Evolutionary conservation across 2,329 filamentous ascomycete genomes (phyloP).

Genomic region (Neofusicoccum ribis): DNA sequence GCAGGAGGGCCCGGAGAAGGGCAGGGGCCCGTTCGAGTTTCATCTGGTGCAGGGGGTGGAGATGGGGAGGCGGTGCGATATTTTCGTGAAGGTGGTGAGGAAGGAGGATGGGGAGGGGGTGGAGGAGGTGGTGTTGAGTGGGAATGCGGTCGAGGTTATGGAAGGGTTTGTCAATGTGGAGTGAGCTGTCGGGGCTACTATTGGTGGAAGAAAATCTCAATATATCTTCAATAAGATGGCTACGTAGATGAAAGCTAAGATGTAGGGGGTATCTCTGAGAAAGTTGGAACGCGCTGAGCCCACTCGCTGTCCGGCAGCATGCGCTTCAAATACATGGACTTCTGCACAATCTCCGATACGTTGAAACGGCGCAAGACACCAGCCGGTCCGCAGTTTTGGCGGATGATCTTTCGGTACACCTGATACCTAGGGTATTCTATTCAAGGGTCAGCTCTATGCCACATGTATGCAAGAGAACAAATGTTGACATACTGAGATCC

Average conservation of each 20-base stretch:
- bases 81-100: slow-evolving; percentile 49
- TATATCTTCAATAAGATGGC: no score
- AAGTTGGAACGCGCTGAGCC: slow-evolving; percentile 2
- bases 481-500: slow-evolving; percentile 25
- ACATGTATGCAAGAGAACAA: no score
- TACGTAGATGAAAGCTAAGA: neutral
- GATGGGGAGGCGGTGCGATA: slow-evolving; percentile 52
- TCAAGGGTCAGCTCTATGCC: neutral
- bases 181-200: slow-evolving; percentile 16
- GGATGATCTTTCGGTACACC: slow-evolving; percentile 34
- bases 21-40: neutral
- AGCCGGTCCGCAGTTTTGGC: slow-evolving; percentile 27
- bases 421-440: slow-evolving; percentile 22
- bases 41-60: slow-evolving; percentile 47
- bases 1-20: slow-evolving; percentile 32
- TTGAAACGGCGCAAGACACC: slow-evolving; percentile 31
- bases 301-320: slow-evolving; percentile 16
- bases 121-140: slow-evolving; percentile 43
- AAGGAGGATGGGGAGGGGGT: slow-evolving; percentile 37
- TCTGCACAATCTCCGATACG: slow-evolving; percentile 31
- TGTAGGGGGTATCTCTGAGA: neutral
- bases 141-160: slow-evolving; percentile 47
- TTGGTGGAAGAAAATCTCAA: no score
- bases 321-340: slow-evolving; percentile 28
- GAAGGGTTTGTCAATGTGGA: slow-evolving; percentile 27